phyloP scores from a whole-genome alignment of 306 rosid species.

The Crataegus laevigata region DNA sequence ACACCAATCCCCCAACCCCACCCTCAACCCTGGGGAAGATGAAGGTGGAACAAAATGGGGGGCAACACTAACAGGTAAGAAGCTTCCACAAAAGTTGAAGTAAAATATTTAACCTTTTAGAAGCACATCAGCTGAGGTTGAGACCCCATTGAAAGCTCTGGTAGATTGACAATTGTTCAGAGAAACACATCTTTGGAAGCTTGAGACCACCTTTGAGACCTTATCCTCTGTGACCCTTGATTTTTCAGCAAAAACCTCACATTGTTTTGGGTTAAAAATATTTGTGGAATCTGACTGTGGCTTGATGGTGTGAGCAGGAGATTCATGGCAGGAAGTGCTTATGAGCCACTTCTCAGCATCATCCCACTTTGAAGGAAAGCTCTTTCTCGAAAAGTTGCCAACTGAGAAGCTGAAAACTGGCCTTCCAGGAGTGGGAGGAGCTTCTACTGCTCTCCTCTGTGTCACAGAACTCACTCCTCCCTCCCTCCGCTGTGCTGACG shows the following conservation, averaged over 20 bases:
- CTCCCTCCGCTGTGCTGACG: slow-evolving; percentile 43
- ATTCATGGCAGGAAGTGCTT: slow-evolving; percentile 69
- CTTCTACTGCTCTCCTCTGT: slow-evolving; percentile 39
- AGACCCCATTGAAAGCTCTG: slow-evolving; percentile 39
- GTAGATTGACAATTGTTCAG: slow-evolving; percentile 46
- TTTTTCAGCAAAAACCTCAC: slow-evolving; percentile 54
- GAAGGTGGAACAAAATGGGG: slow-evolving; percentile 20
- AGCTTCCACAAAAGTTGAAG: slow-evolving; percentile 25
- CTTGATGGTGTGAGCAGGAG: slow-evolving; percentile 64
- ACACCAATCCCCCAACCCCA: too few species aligned
- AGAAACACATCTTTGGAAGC: slow-evolving; percentile 37
- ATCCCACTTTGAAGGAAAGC: slow-evolving; percentile 94
- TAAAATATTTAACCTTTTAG: slow-evolving; percentile 57
- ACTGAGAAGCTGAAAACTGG: slow-evolving; percentile 73
- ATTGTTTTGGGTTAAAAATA: slow-evolving; percentile 24
- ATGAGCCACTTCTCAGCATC: slow-evolving; percentile 98
- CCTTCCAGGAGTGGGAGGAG: slow-evolving; percentile 93
- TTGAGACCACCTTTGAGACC: slow-evolving; percentile 46
- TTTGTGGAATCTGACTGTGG: slow-evolving; percentile 37
- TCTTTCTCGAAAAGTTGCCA: slow-evolving; percentile 56
- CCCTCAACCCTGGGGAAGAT: neutral
- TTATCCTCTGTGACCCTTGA: slow-evolving; percentile 55
- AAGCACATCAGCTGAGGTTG: slow-evolving; percentile 47
- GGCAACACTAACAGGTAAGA: neutral
- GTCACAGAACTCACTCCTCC: slow-evolving; percentile 36